Evolutionary conservation across 257 asterid species (phyloP), one percentile per base, ranked within the genome.

Genomic region (Solanum stenotomum): DNA sequence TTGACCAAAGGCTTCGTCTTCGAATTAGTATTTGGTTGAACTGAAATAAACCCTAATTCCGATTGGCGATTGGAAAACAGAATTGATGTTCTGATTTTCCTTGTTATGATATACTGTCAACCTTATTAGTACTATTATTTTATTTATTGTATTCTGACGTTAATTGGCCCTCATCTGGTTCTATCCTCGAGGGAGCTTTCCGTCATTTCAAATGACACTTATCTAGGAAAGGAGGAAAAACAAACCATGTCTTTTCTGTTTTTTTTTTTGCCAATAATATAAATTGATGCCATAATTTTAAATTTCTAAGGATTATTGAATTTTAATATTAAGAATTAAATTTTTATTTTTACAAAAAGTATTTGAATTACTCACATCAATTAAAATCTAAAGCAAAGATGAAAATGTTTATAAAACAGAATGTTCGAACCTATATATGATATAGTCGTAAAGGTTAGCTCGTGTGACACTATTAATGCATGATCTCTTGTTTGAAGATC

Each of bases 1-100:
- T 72, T 70, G 22, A 49, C 5, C 23, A 56, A 14, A 56, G 67
- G 29, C 42, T 67, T 42, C 71, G 63, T 29, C 61, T 8, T 44
- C 27, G 37, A 42, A n/a, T 25, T 14, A 42, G 10, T 27, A 40
- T 42, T 76, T 76, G 56, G 8, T 46, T 81, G 42, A 25, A 29
- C 79, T 71, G 72, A 33, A 86, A 44, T 46, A 86, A 72, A 86
- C 84, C 88, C 88, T 86, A 86, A 86, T 86, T 46, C 88, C 46
- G 49, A 86, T 31, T 68, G 82, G 14, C 81, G 56, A 35, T 40
- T 67, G 87, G 63, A 56, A 72, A 72, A 86, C 29, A 3, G 18
- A 65, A 77, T 42, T 27, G 5, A 35, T 15, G 76, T 75, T 37
- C 8, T 38, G 46, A 16, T 2, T 65, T 59, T 59, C 68, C 84